phyloP scores from a whole-genome alignment of 768 basidiomycete species.

The Phaffia australis region DNA sequence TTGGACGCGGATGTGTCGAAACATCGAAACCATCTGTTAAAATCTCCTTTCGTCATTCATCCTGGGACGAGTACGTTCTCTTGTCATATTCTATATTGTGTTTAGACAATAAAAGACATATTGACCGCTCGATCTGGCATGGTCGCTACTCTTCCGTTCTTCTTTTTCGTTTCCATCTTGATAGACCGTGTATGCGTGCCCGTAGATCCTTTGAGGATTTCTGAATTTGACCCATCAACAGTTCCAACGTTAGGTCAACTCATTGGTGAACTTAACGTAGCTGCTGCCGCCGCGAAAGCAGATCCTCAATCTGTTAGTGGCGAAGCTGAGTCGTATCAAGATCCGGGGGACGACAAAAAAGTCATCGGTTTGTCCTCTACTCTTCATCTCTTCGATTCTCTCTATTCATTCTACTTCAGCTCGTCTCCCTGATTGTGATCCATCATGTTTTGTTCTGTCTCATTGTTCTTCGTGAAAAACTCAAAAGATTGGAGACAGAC shows the following conservation, averaged over 20 bases:
- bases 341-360: background rate
- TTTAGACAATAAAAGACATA: background rate
- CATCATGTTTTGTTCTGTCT: background rate
- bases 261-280: constrained; percentile 61
- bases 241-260: constrained; percentile 83
- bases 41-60: constrained; percentile 93
- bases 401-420: background rate
- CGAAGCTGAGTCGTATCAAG: background rate
- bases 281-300: constrained; percentile 10
- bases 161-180: too few relatives aligned
- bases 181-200: constrained; percentile 84
- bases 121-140: background rate
- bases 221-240: constrained; percentile 66
- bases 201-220: constrained; percentile 61
- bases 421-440: background rate
- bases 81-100: background rate
- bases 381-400: background rate
- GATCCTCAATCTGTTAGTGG: background rate
- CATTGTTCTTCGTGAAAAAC: constrained; percentile 9
- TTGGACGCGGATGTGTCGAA: constrained; percentile 96
- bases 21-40: constrained; percentile 91
- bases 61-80: constrained; percentile 58
- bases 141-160: background rate
- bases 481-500: constrained; percentile 69
- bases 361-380: constrained; percentile 12